A percentile compares a stretch with the other conserved stretches of the same genome.
phyloP scores from a whole-genome alignment of 345 rosid genomes.

The Populus simonii region DNA sequence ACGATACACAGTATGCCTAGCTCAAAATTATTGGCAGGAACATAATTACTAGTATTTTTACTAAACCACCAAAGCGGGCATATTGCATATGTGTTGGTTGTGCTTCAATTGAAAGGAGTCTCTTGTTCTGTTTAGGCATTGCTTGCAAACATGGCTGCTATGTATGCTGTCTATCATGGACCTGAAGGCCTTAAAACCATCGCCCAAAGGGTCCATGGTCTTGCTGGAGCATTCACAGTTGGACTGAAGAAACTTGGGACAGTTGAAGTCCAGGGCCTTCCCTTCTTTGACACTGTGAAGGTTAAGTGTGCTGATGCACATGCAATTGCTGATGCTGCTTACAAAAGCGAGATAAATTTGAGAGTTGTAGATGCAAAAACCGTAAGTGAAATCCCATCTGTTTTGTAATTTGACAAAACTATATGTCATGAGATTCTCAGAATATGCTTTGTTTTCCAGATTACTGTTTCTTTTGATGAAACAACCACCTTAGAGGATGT shows the following conservation, averaged over 20 bases:
- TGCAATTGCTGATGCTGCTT: conserved; percentile 74
- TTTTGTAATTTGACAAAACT: conserved; percentile 3
- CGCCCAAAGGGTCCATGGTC: conserved; percentile 88
- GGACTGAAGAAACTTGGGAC: conserved; percentile 91
- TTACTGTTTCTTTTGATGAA: conserved; percentile 91
- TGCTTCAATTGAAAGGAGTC: conserved; percentile 12
- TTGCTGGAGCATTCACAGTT: conserved; percentile 76
- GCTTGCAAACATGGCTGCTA: conserved; percentile 98
- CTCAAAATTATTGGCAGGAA: not conserved
- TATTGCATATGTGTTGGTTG: conserved; percentile 5
- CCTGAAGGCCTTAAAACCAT: conserved; percentile 84
- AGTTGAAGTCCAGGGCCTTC: conserved; percentile 76
- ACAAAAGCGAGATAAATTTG: conserved; percentile 69
- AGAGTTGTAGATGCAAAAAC: conserved; percentile 76
- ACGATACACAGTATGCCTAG: not conserved
- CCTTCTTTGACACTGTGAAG: conserved; percentile 95
- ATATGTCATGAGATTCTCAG: conserved; percentile 11
- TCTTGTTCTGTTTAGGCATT: conserved; percentile 58
- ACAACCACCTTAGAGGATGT: conserved; percentile 94
- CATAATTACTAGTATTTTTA: not conserved
- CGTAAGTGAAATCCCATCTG: conserved; percentile 45
- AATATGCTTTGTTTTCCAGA: conserved; percentile 42
- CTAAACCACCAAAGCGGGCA: not conserved
- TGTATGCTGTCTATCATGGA: conserved; percentile 98
- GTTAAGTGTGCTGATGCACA: conserved; percentile 75